Percentiles rank a stretch among this genome's conserved stretches.
Evolutionary conservation across 1,139 yeast genomes (phyloP).

Genomic region (Groenewaldozyma sp.): DNA sequence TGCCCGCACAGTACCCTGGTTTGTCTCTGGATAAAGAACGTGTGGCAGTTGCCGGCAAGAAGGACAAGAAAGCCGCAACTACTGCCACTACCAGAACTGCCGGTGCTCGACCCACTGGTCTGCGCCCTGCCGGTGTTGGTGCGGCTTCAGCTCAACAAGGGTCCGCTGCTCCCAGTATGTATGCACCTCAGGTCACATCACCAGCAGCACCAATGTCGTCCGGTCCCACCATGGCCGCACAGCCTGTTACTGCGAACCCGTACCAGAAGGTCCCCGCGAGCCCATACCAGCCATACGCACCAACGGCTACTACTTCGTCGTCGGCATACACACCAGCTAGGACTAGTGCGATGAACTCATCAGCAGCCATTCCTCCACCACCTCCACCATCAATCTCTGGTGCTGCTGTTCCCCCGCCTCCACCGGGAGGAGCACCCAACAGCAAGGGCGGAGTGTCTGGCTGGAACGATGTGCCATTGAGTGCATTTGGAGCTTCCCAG

Average conservation of each 20-base stretch:
- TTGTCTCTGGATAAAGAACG: conserved; percentile 68
- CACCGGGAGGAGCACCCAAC: conserved; percentile 30
- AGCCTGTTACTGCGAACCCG: conserved; percentile 2
- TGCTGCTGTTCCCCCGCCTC: conserved; percentile 28
- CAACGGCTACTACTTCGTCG: conserved; percentile 10
- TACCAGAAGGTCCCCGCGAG: conserved; percentile 6
- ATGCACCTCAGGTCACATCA: background rate
- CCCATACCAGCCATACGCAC: conserved; percentile 8
- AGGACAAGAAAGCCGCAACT: conserved; percentile 11
- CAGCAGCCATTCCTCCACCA: conserved; percentile 14
- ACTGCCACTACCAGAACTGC: conserved; percentile 11
- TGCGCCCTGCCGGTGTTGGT: conserved; percentile 8
- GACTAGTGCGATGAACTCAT: conserved; percentile 10
- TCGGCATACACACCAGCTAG: conserved; percentile 12
- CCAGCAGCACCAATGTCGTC: background rate
- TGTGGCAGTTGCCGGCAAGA: conserved; percentile 47
- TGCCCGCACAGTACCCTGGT: conserved; percentile 58
- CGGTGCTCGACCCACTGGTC: conserved; percentile 9
- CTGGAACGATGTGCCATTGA: conserved; percentile 89
- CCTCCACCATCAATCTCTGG: conserved; percentile 18
- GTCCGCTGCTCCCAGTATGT: conserved; percentile 6
- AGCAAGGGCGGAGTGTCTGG: conserved; percentile 77
- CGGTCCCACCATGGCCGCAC: background rate
- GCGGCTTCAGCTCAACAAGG: conserved; percentile 11
- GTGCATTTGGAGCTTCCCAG: conserved; percentile 26